phyloP scores from a whole-genome alignment of 176 grass and related monocot genomes.

The Triticum turgidum region DNA sequence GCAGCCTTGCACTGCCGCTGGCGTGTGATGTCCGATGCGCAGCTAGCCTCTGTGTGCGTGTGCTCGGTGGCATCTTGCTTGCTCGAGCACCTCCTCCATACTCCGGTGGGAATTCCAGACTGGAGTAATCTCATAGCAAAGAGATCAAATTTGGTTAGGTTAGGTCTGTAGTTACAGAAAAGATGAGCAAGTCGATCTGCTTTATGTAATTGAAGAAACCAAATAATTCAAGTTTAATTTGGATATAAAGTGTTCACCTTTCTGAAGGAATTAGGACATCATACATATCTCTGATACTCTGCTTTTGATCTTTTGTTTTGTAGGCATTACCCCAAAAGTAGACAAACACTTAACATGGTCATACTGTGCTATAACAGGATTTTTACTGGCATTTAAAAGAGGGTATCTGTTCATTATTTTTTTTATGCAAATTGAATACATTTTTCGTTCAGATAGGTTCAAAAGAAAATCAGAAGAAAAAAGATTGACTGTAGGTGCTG shows the following conservation, averaged over 20 bases:
- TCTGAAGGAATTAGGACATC: not conserved
- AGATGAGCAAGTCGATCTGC: no score
- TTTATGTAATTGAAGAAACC: no score
- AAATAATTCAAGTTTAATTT: no score
- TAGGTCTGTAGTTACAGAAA: no score
- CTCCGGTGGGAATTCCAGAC: not conserved
- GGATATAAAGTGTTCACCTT: not conserved
- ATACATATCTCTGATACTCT: not conserved
- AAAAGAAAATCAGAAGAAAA: not conserved
- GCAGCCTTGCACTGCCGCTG: not conserved
- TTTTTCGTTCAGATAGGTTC: not conserved
- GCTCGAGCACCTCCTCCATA: not conserved
- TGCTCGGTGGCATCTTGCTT: not conserved
- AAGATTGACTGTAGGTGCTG: not conserved
- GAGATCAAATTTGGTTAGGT: not conserved
- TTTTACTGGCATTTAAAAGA: not conserved
- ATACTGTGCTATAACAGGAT: not conserved
- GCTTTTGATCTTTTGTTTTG: not conserved
- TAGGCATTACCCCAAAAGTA: not conserved
- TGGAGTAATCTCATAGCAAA: not conserved
- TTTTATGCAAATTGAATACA: not conserved
- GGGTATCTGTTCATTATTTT: not conserved
- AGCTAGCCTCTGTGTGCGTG: not conserved
- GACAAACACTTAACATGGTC: not conserved
- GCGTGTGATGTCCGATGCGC: not conserved